These are phyloP conservation scores for Phialophora expanda DNA, from an alignment of 2,329 filamentous ascomycete genomes.

Conservation along the genomic window DNA sequence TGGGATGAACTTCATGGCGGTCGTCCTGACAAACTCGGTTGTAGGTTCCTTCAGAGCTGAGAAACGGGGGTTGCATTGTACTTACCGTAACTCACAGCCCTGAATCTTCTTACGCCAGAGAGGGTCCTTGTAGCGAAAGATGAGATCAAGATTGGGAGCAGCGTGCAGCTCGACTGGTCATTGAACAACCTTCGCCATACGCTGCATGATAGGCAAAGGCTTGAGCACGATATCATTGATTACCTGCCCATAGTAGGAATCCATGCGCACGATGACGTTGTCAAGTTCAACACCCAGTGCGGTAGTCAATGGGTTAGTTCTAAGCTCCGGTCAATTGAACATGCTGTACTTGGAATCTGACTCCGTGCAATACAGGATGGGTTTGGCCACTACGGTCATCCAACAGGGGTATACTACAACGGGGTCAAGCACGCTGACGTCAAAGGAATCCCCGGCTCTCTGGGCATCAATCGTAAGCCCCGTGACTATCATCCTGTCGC, in stretches of 20 bases:
- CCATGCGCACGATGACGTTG: slow-evolving; percentile 9
- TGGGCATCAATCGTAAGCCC: background rate
- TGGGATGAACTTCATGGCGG: background rate
- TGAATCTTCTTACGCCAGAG: slow-evolving; percentile 7
- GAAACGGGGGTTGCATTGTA: background rate
- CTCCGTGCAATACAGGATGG: background rate
- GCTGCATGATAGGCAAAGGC: background rate
- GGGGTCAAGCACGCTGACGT: background rate
- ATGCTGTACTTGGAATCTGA: no score
- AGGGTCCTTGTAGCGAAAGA: slow-evolving; percentile 3
- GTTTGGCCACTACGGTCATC: background rate
- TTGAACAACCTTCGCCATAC: slow-evolving; percentile 8
- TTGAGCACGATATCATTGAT: slow-evolving; percentile 16
- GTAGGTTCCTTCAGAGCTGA: background rate
- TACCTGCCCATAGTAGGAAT: background rate
- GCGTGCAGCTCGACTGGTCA: background rate
- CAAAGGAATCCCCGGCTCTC: background rate
- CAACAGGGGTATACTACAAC: background rate
- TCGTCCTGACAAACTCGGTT: background rate
- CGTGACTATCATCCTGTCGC: background rate
- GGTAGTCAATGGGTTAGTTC: slow-evolving; percentile 14
- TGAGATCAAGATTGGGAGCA: slow-evolving; percentile 1
- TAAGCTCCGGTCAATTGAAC: background rate
- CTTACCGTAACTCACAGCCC: background rate
- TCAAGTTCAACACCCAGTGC: slow-evolving; percentile 20